Conservation (phyloP, 2,329 filamentous ascomycete genomes). For the Botrytis deweyae region DNA sequence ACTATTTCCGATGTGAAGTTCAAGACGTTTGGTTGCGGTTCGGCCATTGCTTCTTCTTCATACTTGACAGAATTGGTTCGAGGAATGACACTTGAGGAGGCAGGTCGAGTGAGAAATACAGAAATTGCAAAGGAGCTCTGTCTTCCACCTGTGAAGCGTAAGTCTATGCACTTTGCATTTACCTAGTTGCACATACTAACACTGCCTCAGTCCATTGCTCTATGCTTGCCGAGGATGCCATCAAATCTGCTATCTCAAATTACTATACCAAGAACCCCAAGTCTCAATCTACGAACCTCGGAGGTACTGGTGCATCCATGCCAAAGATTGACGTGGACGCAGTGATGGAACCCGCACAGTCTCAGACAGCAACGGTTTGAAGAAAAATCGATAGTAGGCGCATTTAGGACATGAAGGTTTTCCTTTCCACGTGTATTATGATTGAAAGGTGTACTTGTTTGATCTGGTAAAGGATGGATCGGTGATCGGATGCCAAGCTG, state of each 20-base stretch:
- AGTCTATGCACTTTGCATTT: constrained; percentile 42
- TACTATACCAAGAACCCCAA: constrained; percentile 91
- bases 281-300: constrained; percentile 69
- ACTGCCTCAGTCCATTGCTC: constrained; percentile 72
- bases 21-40: constrained; percentile 96
- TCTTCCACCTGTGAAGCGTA: constrained; percentile 82
- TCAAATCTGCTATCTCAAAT: constrained; percentile 87
- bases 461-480: background rate
- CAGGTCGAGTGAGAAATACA: constrained; percentile 88
- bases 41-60: constrained; percentile 89
- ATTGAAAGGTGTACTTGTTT: constrained; percentile 12
- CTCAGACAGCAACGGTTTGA: constrained; percentile 31
- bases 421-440: constrained; percentile 14
- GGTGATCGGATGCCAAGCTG: background rate
- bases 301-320: constrained; percentile 69
- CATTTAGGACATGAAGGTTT: constrained; percentile 10
- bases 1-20: constrained; percentile 94
- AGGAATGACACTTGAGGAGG: constrained; percentile 95
- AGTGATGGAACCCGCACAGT: constrained; percentile 44
- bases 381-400: constrained; percentile 10
- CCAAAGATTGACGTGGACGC: constrained; percentile 64
- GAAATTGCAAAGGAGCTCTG: constrained; percentile 97
- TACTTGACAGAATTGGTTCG: constrained; percentile 94
- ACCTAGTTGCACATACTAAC: constrained; percentile 33
- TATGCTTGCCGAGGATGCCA: constrained; percentile 89